A percentile compares a stretch with the other conserved stretches of the same genome.
Evolutionary conservation across 2,329 filamentous ascomycete species (phyloP).

Genomic region (Chaetomium globosum): DNA sequence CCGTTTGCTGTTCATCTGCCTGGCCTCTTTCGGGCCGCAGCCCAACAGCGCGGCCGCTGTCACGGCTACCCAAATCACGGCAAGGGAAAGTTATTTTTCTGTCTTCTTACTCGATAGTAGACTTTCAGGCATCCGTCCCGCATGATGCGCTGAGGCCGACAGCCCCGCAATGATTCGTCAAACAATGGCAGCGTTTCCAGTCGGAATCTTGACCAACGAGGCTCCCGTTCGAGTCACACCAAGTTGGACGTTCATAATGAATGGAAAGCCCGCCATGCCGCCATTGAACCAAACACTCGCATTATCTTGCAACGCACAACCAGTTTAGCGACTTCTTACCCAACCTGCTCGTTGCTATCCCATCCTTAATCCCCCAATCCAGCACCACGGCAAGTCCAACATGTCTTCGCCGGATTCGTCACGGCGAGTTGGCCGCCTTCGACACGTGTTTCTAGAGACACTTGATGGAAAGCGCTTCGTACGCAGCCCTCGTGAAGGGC

Average conservation of each 20-base stretch:
- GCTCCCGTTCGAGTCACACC: constrained; percentile 2
- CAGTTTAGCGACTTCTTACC: neutral
- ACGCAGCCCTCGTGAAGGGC: constrained; percentile 33
- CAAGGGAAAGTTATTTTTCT: neutral
- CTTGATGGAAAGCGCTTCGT: constrained; percentile 37
- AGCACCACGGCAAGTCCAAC: neutral
- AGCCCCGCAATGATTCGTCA: constrained; percentile 6
- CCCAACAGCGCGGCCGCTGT: neutral
- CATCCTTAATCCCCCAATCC: neutral
- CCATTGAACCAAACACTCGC: neutral
- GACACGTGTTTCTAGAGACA: constrained; percentile 33
- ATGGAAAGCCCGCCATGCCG: neutral
- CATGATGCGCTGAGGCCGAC: constrained; percentile 21
- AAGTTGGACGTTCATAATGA: neutral
- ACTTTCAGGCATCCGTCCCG: neutral
- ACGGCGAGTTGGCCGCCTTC: constrained; percentile 30
- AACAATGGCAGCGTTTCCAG: constrained; percentile 10
- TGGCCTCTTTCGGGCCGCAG: constrained; percentile 1
- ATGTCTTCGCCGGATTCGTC: neutral
- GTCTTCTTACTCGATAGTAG: neutral
- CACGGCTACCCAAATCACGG: neutral
- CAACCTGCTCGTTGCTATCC: neutral
- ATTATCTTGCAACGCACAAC: neutral
- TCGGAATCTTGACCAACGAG: neutral
- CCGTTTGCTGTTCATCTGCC: neutral